phyloP scores from a whole-genome alignment of 495 filamentous ascomycete species.

The Penicillium pancosmium region DNA sequence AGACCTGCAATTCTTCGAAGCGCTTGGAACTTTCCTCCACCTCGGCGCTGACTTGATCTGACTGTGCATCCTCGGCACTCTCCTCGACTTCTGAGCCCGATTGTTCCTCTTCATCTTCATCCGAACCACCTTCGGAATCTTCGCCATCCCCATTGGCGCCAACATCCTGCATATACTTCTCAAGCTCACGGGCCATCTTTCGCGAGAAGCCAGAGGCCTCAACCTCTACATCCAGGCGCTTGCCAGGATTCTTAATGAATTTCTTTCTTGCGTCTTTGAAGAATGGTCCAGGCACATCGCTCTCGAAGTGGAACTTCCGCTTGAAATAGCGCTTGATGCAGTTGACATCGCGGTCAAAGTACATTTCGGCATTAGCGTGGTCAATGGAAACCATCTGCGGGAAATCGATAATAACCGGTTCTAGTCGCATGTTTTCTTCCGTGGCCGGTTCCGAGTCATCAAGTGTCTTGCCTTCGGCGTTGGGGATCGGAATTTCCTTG shows the following conservation, averaged over 20 bases:
- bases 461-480: conserved; percentile 40
- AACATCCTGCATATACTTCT: conserved; percentile 80
- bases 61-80: conserved; percentile 20
- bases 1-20: conserved; percentile 40
- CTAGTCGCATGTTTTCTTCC: conserved; percentile 39
- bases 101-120: conserved; percentile 33
- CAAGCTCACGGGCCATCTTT: conserved; percentile 93
- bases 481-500: conserved; percentile 62
- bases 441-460: conserved; percentile 32
- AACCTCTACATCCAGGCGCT: conserved; percentile 81
- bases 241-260: conserved; percentile 63
- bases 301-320: conserved; percentile 82
- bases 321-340: conserved; percentile 94
- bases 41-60: conserved; percentile 14
- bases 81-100: conserved; percentile 16
- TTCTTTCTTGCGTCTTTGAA: conserved; percentile 80
- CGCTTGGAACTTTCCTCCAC: conserved; percentile 38
- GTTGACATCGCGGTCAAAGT: conserved; percentile 92
- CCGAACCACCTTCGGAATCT: conserved; percentile 43
- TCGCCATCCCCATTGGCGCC: conserved; percentile 60
- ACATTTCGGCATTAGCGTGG: conserved; percentile 88
- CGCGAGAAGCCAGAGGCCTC: conserved; percentile 93
- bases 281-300: conserved; percentile 79
- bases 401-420: conserved; percentile 91
- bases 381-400: conserved; percentile 98